Evolutionary conservation across 2,329 filamentous ascomycete species (phyloP).

Genomic region (Aspergillus chevalieri): DNA sequence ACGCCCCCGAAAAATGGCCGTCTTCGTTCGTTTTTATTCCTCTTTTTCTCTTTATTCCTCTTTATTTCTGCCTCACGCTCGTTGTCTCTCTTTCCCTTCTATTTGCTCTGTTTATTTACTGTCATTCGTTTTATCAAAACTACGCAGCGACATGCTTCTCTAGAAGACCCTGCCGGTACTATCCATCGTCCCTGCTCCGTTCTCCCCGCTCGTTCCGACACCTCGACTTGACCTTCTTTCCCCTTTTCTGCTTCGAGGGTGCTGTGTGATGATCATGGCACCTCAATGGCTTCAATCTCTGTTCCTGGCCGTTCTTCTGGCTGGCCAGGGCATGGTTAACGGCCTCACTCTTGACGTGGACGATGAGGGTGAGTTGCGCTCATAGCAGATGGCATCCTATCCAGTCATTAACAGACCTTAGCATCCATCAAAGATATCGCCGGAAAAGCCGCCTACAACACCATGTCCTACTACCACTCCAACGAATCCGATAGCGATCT

Average conservation of each 20-base stretch:
- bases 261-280: constrained; percentile 1
- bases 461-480: constrained; percentile 34
- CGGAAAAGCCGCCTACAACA: constrained; percentile 31
- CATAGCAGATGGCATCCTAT: neutral
- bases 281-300: constrained; percentile 5
- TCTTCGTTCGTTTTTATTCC: neutral
- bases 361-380: constrained; percentile 13
- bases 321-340: constrained; percentile 6
- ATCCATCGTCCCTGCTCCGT: neutral
- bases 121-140: neutral
- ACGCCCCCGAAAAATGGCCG: neutral
- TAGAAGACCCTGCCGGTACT: neutral
- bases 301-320: constrained; percentile 5
- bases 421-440: constrained; percentile 31
- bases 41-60: neutral
- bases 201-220: neutral
- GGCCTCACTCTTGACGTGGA: constrained; percentile 15
- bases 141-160: no score
- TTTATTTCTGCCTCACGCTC: neutral
- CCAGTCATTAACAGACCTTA: constrained; percentile 1
- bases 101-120: neutral
- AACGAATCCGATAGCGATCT: constrained; percentile 27
- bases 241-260: neutral
- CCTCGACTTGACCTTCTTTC: neutral
- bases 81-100: neutral